Evolutionary conservation across 2,329 filamentous ascomycete species (phyloP), one percentile per base, ranked within the genome.

Genomic region (Zymoseptoria ardabiliae): DNA sequence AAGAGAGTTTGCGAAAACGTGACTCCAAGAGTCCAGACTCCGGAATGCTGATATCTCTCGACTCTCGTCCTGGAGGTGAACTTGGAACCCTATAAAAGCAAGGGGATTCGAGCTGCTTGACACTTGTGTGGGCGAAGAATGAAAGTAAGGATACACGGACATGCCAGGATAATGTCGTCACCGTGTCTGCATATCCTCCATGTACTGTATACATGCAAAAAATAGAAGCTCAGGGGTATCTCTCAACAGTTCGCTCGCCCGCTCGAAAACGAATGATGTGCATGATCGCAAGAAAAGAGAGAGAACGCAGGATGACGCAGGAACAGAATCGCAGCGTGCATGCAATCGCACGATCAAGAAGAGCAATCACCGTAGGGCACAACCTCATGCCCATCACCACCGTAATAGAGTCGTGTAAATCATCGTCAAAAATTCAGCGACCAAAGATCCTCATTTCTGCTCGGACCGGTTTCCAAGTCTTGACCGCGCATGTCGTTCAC

Each of bases 401-500:
- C 11, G 17, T 45, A 45, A 5, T 45, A n/a, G 35, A 17, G 13
- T 45, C 35, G 17, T 7, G 35, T 7, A 45, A 45, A 45, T 45
- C 35, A 17, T 41, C 35, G 35, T 45, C 35, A 13, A 17, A 17
- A 45, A 45, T 28, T n/a, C 35, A 45, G 13, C 17, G 35, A 7
- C 35, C 11, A 17, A 45, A 17, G 35, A 13, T 2, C 4, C n/a
- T 45, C 35, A 45, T n/a, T n/a, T 17, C 35, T 45, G 35, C 13
- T 45, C 35, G 11, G 35, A 45, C 10, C 48, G 21, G 21, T 48
- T 20, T 4, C 58, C 23, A n/a, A 23, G 35, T 49, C 59, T 50
- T 35, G 56, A 57, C 17, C 59, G 53, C 19, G 53, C 53, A 35
- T 57, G 49, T 10, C 53, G 56, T 30, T 61, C 28, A 2, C 56